These are phyloP conservation scores for Pogostemon cablin DNA, from an alignment of 257 asterid genomes.

Conservation along the genomic window DNA sequence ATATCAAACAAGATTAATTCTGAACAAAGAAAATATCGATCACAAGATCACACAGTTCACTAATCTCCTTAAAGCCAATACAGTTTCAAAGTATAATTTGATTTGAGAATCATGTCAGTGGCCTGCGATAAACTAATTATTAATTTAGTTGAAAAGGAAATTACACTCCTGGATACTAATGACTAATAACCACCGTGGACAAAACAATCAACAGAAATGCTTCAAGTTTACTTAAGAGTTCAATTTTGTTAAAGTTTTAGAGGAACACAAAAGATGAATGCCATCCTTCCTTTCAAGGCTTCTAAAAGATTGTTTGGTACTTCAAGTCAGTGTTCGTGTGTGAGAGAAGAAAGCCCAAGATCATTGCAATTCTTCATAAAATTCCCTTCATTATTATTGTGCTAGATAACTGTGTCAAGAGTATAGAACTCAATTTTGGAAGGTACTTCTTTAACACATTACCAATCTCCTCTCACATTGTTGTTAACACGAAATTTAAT, in stretches of 20 bases:
- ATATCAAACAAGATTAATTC: not conserved
- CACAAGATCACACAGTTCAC: constrained; percentile 2
- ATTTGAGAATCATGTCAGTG: not conserved
- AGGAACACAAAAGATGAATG: not conserved
- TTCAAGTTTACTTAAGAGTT: not conserved
- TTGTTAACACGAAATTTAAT: too few relatives aligned
- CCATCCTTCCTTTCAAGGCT: not conserved
- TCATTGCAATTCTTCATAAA: not conserved
- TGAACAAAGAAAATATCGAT: not conserved
- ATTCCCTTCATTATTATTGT: not conserved
- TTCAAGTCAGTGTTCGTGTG: not conserved
- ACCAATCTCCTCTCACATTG: not conserved
- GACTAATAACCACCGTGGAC: constrained; percentile 4
- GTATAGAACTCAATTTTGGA: not conserved
- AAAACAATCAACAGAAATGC: not conserved
- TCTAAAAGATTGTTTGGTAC: not conserved
- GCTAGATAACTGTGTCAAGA: not conserved
- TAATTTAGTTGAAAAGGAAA: not conserved
- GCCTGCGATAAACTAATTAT: not conserved
- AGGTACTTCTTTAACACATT: not conserved
- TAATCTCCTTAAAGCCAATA: not conserved
- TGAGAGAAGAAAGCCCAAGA: not conserved
- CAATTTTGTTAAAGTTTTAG: not conserved
- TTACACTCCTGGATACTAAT: constrained; percentile 1
- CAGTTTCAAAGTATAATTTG: not conserved